A percentile compares a stretch with the other conserved stretches of the same genome.
phyloP scores from a whole-genome alignment of 192 early-diverging fungal species.

The Linnemannia zychae region DNA sequence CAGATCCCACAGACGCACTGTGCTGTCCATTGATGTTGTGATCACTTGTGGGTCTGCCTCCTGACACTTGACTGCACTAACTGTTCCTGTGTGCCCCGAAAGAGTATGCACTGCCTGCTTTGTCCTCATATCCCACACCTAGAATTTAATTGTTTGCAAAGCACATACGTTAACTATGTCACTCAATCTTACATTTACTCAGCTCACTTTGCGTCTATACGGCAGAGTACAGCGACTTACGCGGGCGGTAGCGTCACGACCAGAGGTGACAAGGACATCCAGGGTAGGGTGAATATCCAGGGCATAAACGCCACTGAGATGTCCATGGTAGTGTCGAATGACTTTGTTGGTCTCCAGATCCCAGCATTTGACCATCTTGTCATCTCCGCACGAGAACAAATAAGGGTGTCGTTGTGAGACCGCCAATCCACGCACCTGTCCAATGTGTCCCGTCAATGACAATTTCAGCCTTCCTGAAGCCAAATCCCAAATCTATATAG shows the following conservation, averaged over 20 bases:
- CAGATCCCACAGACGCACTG: conserved; percentile 96
- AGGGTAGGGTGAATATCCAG: conserved; percentile 93
- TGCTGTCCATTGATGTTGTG: conserved; percentile 93
- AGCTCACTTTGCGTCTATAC: background rate
- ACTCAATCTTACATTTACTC: background rate
- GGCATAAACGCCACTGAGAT: conserved; percentile 94
- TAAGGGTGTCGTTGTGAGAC: conserved; percentile 97
- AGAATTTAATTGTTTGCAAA: background rate
- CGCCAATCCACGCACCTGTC: conserved; percentile 93
- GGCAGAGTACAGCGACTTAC: conserved; percentile 61
- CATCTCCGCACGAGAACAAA: conserved; percentile 96
- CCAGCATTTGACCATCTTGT: conserved; percentile 99
- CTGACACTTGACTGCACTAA: conserved; percentile 91
- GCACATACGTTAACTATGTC: conserved; percentile 3
- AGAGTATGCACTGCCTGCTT: conserved; percentile 92
- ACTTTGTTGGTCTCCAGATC: conserved; percentile 99
- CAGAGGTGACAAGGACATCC: conserved; percentile 94
- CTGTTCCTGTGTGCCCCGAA: conserved; percentile 88
- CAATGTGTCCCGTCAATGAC: conserved; percentile 97
- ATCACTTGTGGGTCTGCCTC: conserved; percentile 98
- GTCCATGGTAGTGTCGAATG: conserved; percentile 98
- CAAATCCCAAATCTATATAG: conserved; percentile 93
- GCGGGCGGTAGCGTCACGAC: conserved; percentile 93
- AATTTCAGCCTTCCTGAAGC: conserved; percentile 96
- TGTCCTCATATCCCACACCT: conserved; percentile 99